A percentile compares a stretch with the other conserved stretches of the same genome.
Conservation (phyloP, 805 yeast species). For the Ascoidea asiatica region DNA sequence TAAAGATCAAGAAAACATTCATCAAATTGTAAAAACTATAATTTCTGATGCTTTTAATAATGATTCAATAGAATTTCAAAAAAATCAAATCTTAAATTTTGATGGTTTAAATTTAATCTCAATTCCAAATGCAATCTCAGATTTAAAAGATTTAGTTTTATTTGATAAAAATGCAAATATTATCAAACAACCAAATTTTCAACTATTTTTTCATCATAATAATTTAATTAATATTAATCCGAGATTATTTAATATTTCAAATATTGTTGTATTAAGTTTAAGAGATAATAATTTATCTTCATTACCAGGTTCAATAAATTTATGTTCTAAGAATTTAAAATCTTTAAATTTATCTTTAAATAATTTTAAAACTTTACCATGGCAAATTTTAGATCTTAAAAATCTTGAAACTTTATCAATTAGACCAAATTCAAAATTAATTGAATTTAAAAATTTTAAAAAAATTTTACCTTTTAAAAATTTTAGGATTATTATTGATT, state of each 20-base stretch:
- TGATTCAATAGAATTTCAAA: neutral
- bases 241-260: conserved; percentile 6
- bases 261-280: conserved; percentile 7
- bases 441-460: conserved; percentile 2
- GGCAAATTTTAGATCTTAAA: conserved; percentile 4
- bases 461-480: conserved; percentile 2
- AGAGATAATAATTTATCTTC: conserved; percentile 5
- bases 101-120: conserved; percentile 4
- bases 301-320: conserved; percentile 9
- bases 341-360: conserved; percentile 9
- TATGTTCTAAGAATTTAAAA: conserved; percentile 2
- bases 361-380: conserved; percentile 5
- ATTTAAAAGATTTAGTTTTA: conserved; percentile 9
- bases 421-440: conserved; percentile 8
- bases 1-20: conserved; percentile 2
- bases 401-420: conserved; percentile 7
- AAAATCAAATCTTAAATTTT: conserved; percentile 4
- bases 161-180: neutral
- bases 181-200: conserved; percentile 6
- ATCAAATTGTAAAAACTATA: conserved; percentile 2
- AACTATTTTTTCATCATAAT: conserved; percentile 8
- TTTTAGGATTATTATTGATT: neutral
- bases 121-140: conserved; percentile 10
- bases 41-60: conserved; percentile 9
- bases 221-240: conserved; percentile 6